Conservation (phyloP, 768 basidiomycete genomes). For the Suillus plorans region DNA sequence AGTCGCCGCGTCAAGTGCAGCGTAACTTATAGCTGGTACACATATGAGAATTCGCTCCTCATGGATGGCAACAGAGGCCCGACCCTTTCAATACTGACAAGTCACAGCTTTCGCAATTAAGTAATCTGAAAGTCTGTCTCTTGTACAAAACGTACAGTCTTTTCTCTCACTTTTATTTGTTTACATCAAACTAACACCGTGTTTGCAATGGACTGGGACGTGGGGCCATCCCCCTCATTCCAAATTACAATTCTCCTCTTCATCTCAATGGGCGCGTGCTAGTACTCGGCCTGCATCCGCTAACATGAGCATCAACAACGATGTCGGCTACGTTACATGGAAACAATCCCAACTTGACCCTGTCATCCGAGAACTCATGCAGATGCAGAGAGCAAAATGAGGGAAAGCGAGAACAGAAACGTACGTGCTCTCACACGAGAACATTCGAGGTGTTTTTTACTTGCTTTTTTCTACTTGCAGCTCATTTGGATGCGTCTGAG, state of each 20-base stretch:
- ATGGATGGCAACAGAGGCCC: too few relatives aligned
- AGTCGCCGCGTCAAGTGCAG: too few relatives aligned
- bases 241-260: background rate
- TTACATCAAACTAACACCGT: background rate
- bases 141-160: background rate
- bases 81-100: too few relatives aligned
- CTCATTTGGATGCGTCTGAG: background rate
- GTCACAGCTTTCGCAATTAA: too few relatives aligned
- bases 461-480: background rate
- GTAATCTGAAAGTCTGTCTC: background rate
- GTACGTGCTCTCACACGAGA: background rate
- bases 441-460: background rate
- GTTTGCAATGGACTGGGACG: conserved; percentile 1
- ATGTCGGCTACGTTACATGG: background rate
- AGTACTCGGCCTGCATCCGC: background rate
- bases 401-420: background rate
- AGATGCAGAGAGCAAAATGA: background rate
- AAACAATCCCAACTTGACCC: background rate
- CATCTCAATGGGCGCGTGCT: conserved; percentile 2
- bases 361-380: background rate
- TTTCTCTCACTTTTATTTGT: background rate
- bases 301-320: background rate
- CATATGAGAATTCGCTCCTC: too few relatives aligned
- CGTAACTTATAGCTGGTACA: too few relatives aligned
- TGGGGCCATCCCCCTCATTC: background rate